Evolutionary conservation across 306 rosid species (phyloP).

Genomic region (Crotalaria pallida): DNA sequence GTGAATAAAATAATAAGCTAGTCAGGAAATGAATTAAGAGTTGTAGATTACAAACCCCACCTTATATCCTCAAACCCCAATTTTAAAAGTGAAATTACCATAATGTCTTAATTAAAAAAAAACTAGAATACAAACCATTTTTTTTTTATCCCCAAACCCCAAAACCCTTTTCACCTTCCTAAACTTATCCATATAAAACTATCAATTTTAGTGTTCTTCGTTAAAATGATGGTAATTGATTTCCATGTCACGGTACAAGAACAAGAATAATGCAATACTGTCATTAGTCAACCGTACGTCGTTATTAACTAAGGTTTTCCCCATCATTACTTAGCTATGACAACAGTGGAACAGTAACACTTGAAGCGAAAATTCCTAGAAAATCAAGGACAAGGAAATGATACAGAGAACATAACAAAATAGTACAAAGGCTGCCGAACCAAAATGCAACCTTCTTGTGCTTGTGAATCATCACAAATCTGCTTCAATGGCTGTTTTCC

Average conservation of each 20-base stretch:
- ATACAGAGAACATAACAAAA: neutral
- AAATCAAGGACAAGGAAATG: neutral
- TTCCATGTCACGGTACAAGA: neutral
- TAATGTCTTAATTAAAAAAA: too few species aligned
- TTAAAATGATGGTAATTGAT: too few species aligned
- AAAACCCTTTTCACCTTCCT: too few species aligned
- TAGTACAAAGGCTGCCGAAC: neutral
- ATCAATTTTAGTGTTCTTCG: too few species aligned
- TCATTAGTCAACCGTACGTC: neutral
- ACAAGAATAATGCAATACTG: neutral
- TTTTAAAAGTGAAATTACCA: too few species aligned
- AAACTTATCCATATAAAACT: too few species aligned
- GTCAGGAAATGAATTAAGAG: too few species aligned
- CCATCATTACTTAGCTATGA: neutral
- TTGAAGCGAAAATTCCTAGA: neutral
- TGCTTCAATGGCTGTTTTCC: slow-evolving; percentile 63
- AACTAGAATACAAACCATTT: too few species aligned
- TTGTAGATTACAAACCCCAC: too few species aligned
- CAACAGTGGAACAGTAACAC: neutral
- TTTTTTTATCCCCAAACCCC: too few species aligned
- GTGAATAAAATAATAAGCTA: too few species aligned
- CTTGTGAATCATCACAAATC: slow-evolving; percentile 38
- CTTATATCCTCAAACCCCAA: too few species aligned
- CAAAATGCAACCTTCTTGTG: slow-evolving; percentile 45
- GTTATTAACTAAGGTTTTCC: neutral